These are phyloP conservation scores for Apiospora koreana DNA, from an alignment of 2,329 filamentous ascomycete genomes.

Conservation along the genomic window DNA sequence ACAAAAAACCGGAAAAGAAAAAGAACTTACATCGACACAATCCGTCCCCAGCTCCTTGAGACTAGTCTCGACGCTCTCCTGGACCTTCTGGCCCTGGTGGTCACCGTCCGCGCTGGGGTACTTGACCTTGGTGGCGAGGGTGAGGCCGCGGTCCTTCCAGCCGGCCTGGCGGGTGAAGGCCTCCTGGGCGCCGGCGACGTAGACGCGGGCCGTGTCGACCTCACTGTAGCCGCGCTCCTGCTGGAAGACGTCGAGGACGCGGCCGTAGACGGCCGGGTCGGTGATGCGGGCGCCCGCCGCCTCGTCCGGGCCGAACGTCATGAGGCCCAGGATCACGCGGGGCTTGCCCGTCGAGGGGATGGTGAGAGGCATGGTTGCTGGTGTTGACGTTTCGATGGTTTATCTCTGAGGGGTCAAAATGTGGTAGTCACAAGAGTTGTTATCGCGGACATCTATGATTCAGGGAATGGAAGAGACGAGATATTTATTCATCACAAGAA, in stretches of 20 bases:
- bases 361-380: constrained; percentile 47
- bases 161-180: constrained; percentile 72
- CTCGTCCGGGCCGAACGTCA: constrained; percentile 76
- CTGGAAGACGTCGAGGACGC: constrained; percentile 74
- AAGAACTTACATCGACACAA: constrained; percentile 61
- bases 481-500: neutral
- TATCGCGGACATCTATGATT: too few species aligned
- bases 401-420: too few species aligned
- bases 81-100: constrained; percentile 66
- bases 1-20: neutral
- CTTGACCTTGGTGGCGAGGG: constrained; percentile 72
- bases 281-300: constrained; percentile 71
- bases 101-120: constrained; percentile 63
- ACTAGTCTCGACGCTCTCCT: constrained; percentile 65
- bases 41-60: constrained; percentile 73
- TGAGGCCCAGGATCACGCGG: constrained; percentile 79
- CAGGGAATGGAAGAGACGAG: neutral
- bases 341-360: constrained; percentile 49
- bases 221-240: constrained; percentile 74
- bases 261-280: constrained; percentile 64
- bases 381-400: neutral
- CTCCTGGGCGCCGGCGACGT: constrained; percentile 74
- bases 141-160: constrained; percentile 79
- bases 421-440: too few species aligned
- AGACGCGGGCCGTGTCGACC: constrained; percentile 79